Evolutionary conservation across 257 asterid species (phyloP).

Genomic region (Nicotiana otophora): DNA sequence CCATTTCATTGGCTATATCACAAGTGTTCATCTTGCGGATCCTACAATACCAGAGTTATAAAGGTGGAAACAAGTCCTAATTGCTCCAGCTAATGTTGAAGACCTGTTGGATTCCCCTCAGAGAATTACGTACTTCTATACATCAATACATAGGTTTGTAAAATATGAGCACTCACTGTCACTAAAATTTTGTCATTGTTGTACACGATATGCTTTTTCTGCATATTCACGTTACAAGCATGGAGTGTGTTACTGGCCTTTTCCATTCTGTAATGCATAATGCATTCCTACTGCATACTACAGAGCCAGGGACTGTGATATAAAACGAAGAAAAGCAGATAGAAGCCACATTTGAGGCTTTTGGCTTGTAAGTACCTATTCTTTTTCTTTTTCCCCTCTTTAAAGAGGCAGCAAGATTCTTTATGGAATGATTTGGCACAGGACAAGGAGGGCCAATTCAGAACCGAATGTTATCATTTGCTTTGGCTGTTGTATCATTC

Average conservation of each 20-base stretch:
- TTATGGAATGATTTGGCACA: not conserved
- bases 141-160: constrained; percentile 5
- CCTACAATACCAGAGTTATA: constrained; percentile 85
- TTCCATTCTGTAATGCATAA: no score
- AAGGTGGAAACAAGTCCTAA: constrained; percentile 58
- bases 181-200: not conserved
- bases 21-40: constrained; percentile 79
- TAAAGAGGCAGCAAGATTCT: not conserved
- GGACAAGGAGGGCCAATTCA: not conserved
- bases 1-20: constrained; percentile 92
- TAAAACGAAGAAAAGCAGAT: no score
- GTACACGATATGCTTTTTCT: not conserved
- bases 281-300: no score
- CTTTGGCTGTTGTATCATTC: not conserved
- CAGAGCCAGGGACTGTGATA: no score
- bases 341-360: no score
- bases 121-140: not conserved
- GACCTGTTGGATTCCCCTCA: not conserved
- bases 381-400: no score
- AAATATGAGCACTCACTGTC: not conserved
- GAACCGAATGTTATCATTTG: not conserved
- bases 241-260: not conserved
- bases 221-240: not conserved
- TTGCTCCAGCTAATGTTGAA: constrained; percentile 40
- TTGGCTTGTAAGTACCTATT: no score